Conservation (phyloP, 2,329 filamentous ascomycete species). For the Colletotrichum sp. region DNA sequence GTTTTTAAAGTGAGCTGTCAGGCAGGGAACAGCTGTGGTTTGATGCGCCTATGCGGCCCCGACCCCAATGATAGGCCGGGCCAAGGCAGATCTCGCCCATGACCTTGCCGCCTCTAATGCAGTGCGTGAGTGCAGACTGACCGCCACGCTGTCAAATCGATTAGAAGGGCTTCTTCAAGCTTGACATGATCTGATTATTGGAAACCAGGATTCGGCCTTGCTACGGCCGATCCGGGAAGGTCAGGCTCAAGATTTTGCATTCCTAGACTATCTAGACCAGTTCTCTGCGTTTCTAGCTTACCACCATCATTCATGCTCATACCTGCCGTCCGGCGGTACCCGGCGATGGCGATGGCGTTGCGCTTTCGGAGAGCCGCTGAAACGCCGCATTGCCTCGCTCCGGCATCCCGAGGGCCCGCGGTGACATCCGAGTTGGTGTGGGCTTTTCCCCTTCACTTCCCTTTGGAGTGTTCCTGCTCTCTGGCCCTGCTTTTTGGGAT, state of each 20-base stretch:
- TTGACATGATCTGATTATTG: slow-evolving; percentile 3
- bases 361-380: background rate
- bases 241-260: background rate
- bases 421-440: background rate
- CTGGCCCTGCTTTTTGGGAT: background rate
- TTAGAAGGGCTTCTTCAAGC: background rate
- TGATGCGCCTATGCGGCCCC: background rate
- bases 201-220: background rate
- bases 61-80: background rate
- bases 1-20: background rate
- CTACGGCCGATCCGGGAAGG: background rate
- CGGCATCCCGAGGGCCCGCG: background rate
- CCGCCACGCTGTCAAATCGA: background rate
- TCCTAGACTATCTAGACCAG: background rate
- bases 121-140: background rate
- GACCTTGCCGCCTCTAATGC: background rate
- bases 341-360: background rate
- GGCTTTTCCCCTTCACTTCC: background rate
- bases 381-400: background rate
- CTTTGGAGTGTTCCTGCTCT: background rate
- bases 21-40: background rate
- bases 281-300: background rate
- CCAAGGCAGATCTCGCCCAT: background rate
- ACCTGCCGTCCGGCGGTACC: background rate
- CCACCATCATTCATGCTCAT: background rate